A percentile compares a stretch with the other conserved stretches of the same genome.
phyloP scores from a whole-genome alignment of 2,329 filamentous ascomycete genomes.

The Metarhizium brunneum region DNA sequence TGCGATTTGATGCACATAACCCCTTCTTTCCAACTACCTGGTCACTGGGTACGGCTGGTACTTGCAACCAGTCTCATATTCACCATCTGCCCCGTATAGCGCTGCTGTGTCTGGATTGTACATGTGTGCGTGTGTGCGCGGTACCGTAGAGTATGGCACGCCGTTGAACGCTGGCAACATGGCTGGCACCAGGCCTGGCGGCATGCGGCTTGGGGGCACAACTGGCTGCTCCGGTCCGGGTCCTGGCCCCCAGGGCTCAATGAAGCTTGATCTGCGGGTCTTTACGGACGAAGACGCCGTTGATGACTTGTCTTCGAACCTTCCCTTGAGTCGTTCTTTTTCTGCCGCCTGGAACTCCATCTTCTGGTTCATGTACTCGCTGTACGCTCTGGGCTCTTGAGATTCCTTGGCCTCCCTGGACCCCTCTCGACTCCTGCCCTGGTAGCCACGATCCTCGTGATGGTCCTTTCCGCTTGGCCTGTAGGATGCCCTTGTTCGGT shows the following conservation, averaged over 20 bases:
- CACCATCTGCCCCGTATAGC: not conserved
- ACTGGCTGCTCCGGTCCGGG: too few species aligned
- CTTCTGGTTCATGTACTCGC: too few species aligned
- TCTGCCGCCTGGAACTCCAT: conserved; percentile 14
- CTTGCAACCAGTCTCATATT: not conserved
- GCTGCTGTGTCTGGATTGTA: not conserved
- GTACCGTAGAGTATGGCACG: conserved; percentile 14
- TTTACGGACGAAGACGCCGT: conserved; percentile 7
- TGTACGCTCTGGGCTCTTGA: too few species aligned
- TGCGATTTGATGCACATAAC: not conserved
- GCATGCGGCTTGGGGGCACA: too few species aligned
- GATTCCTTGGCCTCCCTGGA: not conserved
- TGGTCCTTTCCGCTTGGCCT: conserved; percentile 15
- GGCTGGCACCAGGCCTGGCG: too few species aligned
- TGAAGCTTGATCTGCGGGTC: conserved; percentile 23
- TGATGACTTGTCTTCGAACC: conserved; percentile 23
- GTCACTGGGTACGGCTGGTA: not conserved
- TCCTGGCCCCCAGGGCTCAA: conserved; percentile 2
- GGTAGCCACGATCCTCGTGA: conserved; percentile 16
- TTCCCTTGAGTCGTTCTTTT: conserved; percentile 27
- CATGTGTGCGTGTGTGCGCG: conserved; percentile 9
- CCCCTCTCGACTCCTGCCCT: conserved; percentile 10
- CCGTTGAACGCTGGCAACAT: too few species aligned
- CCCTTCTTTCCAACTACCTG: not conserved
- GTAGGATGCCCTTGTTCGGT: conserved; percentile 19